Evolutionary conservation across 257 asterid genomes (phyloP), one percentile per base, ranked within the genome.

Genomic region (Oldenlandia corymbosa): DNA sequence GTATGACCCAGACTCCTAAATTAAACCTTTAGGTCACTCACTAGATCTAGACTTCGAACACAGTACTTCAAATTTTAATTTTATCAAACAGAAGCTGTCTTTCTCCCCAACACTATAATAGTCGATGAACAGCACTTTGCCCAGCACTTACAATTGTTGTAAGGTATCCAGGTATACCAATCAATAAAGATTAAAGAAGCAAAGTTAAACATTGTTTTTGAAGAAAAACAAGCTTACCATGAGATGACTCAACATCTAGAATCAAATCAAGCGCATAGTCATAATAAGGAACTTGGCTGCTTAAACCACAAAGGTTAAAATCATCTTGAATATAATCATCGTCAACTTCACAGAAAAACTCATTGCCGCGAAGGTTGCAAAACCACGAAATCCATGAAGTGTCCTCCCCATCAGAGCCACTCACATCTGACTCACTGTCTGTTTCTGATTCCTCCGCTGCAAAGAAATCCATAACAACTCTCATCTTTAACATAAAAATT

Each of bases 281-380:
- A 65, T 82, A 82, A 72, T 73, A 78, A 7, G 84, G 86, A 60
- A 83, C 67, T 58, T 78, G 88, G 70, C 80, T 61, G 74, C 86
- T 78, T 70, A 83, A 68, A 46, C 88, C 86, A 5, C 88, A 83
- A 17, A 83, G 80, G 66, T 83, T 80, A 60, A 82, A 82, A 66
- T 79, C 85, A 70, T 82, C 88, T 74, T 82, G 88, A 67, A 82
- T 79, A 70, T 82, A 82, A 45, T 82, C 88, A 60, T 82, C 88
- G 28, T 82, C 88, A 69, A 79, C 77, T 65, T 82, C 88, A 58
- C 84, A 81, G 76, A 76, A 81, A 60, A 79, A 79, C 68, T 82
- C 87, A 69, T 82, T 82, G 14, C 88, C 82, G 23, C 88, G 83
- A 37, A 83, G 76, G 61, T 73, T 76, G 78, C 88, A 80, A 56